These are phyloP conservation scores for Aspergillus nidulans DNA, from an alignment of 495 filamentous ascomycete genomes.

Conservation along the genomic window DNA sequence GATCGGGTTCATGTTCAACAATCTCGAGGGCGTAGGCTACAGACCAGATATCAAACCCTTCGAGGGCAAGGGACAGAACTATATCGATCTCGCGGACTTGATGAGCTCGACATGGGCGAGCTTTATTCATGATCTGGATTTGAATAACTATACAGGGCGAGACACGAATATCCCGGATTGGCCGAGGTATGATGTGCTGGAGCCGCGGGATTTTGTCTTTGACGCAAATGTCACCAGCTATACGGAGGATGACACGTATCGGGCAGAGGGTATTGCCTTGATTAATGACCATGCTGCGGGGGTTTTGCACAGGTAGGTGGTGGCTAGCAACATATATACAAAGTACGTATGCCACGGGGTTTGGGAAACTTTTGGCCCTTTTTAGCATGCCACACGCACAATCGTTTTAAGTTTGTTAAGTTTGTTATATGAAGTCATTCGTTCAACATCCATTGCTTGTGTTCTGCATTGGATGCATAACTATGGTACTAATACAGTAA, in stretches of 20 bases:
- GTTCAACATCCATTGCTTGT: too few relatives aligned
- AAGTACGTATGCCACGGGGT: too few relatives aligned
- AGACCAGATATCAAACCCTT: not conserved
- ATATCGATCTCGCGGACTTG: not conserved
- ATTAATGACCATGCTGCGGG: conserved; percentile 2
- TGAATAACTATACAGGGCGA: not conserved
- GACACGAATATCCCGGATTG: not conserved
- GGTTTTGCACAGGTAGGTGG: not conserved
- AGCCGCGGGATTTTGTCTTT: not conserved
- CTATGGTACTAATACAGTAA: not conserved
- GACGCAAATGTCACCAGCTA: not conserved
- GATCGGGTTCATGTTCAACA: too few relatives aligned
- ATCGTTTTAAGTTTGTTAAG: too few relatives aligned
- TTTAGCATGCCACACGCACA: too few relatives aligned
- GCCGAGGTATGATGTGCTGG: not conserved
- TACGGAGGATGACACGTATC: not conserved
- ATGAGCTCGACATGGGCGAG: not conserved
- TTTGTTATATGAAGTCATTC: too few relatives aligned
- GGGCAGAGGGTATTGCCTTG: not conserved
- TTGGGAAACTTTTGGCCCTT: too few relatives aligned
- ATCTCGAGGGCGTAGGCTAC: not conserved
- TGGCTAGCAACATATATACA: not conserved
- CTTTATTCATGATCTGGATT: not conserved
- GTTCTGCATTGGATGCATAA: not conserved
- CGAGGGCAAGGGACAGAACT: not conserved